Base-by-base conservation (phyloP, 2,329 filamentous ascomycete species). In the Albifimbria verrucaria region DNA sequence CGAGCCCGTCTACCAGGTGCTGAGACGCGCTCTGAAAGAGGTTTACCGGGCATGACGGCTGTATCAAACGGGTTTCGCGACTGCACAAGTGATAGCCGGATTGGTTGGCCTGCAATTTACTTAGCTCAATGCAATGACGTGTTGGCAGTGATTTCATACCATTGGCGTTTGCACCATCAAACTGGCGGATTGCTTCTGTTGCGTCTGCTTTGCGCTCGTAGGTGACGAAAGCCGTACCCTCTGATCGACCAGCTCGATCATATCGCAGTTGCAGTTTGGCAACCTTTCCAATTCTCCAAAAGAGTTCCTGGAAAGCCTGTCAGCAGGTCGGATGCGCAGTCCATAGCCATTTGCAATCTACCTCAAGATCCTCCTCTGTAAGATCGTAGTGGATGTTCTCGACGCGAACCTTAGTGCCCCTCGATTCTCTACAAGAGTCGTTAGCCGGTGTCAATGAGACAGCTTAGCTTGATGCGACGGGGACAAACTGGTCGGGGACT, bases 331-430 rank as follows among this genome's bases (percentile, higher is more conserved):
- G 20, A 32, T 39, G 26, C 18, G 43, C 23, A 18, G 11, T 11
- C 21, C 12, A 10, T 32, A 26, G 10, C 48, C 72, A 52, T 39
- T 12, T 39, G 5, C 4, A 39, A 12, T 39, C 18, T 74, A 95
- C 91, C 64, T 89, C 82, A 51, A 96, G 79, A 66, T 96, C 92
- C 36, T 87, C 86, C 69, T 93, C 85, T 12, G 88, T 92, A 57
- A 97, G 80, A 55, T 97, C 92, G 70, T 96, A 97, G 70, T 97
- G 92, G 53, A 97, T 76, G 68, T 96, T 96, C 56, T 95, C 90
- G 56, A 96, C 87, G 59, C 87, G 87, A 59, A 97, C 72, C 72
- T 90, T 93, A 45, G 86, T 78, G 61, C 86, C 85, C 52, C 74
- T 73, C 25, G 74, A 66, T 32, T 81, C 77, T 64, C 83, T 83